Percentiles rank a stretch among this genome's conserved stretches.
These are phyloP conservation scores for Amylostereum chailletii DNA, from an alignment of 1,284 basidiomycete species.

Conservation along the genomic window DNA sequence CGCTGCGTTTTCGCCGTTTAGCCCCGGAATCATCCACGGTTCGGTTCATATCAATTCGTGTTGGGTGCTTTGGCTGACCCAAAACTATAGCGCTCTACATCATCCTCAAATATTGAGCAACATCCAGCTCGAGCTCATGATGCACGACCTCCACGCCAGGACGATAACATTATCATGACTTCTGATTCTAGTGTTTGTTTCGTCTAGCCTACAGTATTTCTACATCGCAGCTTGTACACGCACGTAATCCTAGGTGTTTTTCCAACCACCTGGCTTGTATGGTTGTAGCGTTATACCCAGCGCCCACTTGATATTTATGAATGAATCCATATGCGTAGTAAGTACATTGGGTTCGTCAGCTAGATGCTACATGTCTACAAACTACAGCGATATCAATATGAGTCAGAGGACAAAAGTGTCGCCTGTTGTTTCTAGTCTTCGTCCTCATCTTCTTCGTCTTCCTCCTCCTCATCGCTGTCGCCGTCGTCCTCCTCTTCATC, in stretches of 20 bases:
- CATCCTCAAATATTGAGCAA: slow-evolving; percentile 49
- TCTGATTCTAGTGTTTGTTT: not conserved
- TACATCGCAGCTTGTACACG: no score
- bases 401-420: slow-evolving; percentile 1
- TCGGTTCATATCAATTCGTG: slow-evolving; percentile 11
- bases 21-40: slow-evolving; percentile 73
- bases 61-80: slow-evolving; percentile 6
- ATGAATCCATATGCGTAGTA: no score
- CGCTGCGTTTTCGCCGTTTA: slow-evolving; percentile 17
- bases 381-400: slow-evolving; percentile 6
- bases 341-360: not conserved
- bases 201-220: no score
- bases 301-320: no score
- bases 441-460: slow-evolving; percentile 7
- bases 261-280: no score
- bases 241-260: no score
- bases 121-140: slow-evolving; percentile 3
- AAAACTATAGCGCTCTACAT: slow-evolving; percentile 54
- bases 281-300: no score
- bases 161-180: not conserved
- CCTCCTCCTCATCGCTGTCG: slow-evolving; percentile 4
- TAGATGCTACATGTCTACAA: slow-evolving; percentile 2
- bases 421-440: not conserved
- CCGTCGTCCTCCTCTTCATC: slow-evolving; percentile 14
- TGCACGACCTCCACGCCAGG: not conserved